Evolutionary conservation across 1,284 basidiomycete genomes (phyloP), one percentile per base, ranked within the genome.

Genomic region (Cystobasidium sp.): DNA sequence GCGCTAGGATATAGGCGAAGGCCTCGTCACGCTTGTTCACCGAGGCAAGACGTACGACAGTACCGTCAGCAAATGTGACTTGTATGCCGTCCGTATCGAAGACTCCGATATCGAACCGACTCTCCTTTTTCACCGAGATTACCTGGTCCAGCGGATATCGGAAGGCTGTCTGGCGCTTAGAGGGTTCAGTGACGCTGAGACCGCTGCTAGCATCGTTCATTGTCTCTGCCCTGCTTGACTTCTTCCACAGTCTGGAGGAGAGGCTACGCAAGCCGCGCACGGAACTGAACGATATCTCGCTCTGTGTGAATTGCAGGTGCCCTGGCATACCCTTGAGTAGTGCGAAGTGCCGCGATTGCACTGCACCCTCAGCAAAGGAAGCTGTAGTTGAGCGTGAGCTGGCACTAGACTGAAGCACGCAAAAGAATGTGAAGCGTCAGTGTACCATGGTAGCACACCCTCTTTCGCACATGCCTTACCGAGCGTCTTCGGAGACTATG

Each of bases 21-120:
- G 52, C 67, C 22, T 71, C 74, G 44, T 75, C 68, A 10, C 74
- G 31, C 52, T 63, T 70, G 10, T 61, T 16, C 14, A 75, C 74
- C 6, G 68, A 63, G 12, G 68, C 44, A 20, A 75, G 55, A 24
- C 63, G 43, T 10, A 70, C 22, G 18, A 47, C 44, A 22, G 22
- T 64, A 1, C 46, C 43, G 22, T 70, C 59, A 7, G 43, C 59
- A n/a, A 70, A 64, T 6, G 62, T 64, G 10, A 71, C 66, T 14
- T 58, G 68, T 7, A 70, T 51, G 53, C 55, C 74, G 20, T 68
- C 56, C 10, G 59, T 65, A 18, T 65, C 62, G 46, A 64, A 62
- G n/a, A 66, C 24, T 6, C 68, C 55, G 31, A 73, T 66, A 18
- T 73, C 70, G 18, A 66, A 56, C n/a, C 74, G 51, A 18, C 47